These are phyloP conservation scores for Heritiera littoralis DNA, from an alignment of 345 rosid species.

Conservation along the genomic window DNA sequence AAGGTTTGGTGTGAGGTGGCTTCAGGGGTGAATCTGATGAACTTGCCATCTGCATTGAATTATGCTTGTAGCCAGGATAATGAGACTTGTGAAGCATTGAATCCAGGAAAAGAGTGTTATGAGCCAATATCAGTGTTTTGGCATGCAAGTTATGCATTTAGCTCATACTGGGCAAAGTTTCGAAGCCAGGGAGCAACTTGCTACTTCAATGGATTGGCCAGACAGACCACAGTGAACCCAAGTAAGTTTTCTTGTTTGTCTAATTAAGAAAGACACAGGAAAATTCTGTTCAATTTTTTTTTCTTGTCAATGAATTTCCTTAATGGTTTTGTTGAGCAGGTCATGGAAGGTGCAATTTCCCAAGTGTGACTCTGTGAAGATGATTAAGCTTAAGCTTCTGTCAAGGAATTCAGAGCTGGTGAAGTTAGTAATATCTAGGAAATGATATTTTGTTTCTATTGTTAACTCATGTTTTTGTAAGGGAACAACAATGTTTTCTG, in stretches of 20 bases:
- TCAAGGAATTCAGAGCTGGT: not conserved
- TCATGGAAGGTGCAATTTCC: slow-evolving; percentile 45
- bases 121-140: slow-evolving; percentile 48
- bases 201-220: slow-evolving; percentile 71
- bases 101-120: slow-evolving; percentile 58
- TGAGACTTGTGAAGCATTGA: slow-evolving; percentile 53
- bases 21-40: slow-evolving; percentile 37
- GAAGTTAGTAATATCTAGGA: not conserved
- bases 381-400: not conserved
- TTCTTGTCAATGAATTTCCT: not conserved
- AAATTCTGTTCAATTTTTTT: not conserved
- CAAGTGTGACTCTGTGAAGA: slow-evolving; percentile 47
- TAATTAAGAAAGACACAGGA: too few species aligned
- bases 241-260: slow-evolving; percentile 41
- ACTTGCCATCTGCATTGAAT: slow-evolving; percentile 40
- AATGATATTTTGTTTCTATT: not conserved
- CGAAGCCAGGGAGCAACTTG: slow-evolving; percentile 58
- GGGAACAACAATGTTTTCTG: not conserved
- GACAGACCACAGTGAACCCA: slow-evolving; percentile 61
- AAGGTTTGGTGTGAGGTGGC: slow-evolving; percentile 67
- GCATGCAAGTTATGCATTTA: slow-evolving; percentile 82
- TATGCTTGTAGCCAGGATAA: slow-evolving; percentile 52
- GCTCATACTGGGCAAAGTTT: slow-evolving; percentile 70
- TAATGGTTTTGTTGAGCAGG: slow-evolving; percentile 32
- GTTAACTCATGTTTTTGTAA: not conserved